phyloP scores from a whole-genome alignment of 192 early-diverging fungal genomes.

The Linnemannia hyalina region DNA sequence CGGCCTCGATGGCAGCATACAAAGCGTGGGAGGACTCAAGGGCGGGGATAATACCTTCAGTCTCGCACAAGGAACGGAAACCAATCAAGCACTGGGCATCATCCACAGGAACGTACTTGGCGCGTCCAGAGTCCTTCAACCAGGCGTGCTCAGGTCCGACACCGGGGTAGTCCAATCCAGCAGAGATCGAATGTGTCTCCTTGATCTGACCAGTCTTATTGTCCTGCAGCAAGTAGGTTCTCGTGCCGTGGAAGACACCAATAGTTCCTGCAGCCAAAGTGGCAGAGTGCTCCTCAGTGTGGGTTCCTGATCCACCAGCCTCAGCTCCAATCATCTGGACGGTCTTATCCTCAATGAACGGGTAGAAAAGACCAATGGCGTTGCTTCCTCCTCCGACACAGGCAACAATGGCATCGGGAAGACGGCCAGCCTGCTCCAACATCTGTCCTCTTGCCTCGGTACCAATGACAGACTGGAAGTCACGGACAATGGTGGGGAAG shows the following conservation, averaged over 20 bases:
- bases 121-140: constrained; percentile 89
- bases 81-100: constrained; percentile 91
- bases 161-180: constrained; percentile 98
- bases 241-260: constrained; percentile 97
- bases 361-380: constrained; percentile 97
- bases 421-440: constrained; percentile 80
- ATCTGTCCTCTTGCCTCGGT: constrained; percentile 90
- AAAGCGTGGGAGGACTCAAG: constrained; percentile 96
- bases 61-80: constrained; percentile 77
- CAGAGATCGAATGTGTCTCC: constrained; percentile 94
- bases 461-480: constrained; percentile 99
- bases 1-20: constrained; percentile 83
- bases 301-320: constrained; percentile 90
- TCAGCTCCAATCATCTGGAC: constrained; percentile 95
- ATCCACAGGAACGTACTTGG: constrained; percentile 83
- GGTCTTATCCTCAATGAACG: constrained; percentile 87
- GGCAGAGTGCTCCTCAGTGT: constrained; percentile 91
- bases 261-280: constrained; percentile 86
- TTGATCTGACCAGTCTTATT: constrained; percentile 94
- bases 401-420: constrained; percentile 94
- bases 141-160: constrained; percentile 97
- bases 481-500: constrained; percentile 96
- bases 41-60: constrained; percentile 95
- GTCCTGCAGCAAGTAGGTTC: constrained; percentile 95
- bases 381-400: constrained; percentile 99